Evolutionary conservation across 352 stramenopile genomes (phyloP), one percentile per base, ranked within the genome.

Genomic region (Elongisporangium undulatum): DNA sequence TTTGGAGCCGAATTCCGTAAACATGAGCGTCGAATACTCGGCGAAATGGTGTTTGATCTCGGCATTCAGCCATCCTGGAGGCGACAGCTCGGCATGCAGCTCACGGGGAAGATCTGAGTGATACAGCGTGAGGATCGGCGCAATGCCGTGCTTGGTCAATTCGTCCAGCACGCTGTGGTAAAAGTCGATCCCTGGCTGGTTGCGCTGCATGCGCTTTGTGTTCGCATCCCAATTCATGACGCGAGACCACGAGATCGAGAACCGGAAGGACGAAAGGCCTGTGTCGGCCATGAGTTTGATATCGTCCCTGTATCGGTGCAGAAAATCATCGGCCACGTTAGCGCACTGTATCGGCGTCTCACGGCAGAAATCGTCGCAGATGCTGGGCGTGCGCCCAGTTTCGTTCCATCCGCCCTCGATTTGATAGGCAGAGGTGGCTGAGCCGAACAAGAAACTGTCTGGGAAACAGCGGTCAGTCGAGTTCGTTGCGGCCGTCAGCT

Each of bases 81-180:
- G 67, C 10, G 16, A 24, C 50, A 90, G 84, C 45, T 79, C 65
- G 23, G 90, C 74, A 61, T 97, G 63, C 10, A 98, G 62, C 38
- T 66, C 61, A 52, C 90, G 64, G 12, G 94, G 94, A 13, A 98
- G 63, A 70, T 98, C 94, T 89, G 89, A 98, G 69, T 98, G 94
- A 68, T 97, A 98, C 12, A 98, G 64, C 9, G 92, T 98, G 7
- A 97, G 72, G 51, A 92, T 83, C 22, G 91, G 89, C 45, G 80
- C 69, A 53, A 98, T 95, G 55, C 74, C 67, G 24, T 65, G 34
- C 24, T 29, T 58, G 17, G 83, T 34, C 4, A 98, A 66, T 24
- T 67, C 63, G 67, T 97, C 79, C 62, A 98, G 82, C 0, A 98
- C 50, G 12, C 71, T 54, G 62, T 94, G 83, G 77, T 98, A 98